Base-by-base conservation (phyloP, 2,329 filamentous ascomycete species). In the Sclerotinia nivalis region DNA sequence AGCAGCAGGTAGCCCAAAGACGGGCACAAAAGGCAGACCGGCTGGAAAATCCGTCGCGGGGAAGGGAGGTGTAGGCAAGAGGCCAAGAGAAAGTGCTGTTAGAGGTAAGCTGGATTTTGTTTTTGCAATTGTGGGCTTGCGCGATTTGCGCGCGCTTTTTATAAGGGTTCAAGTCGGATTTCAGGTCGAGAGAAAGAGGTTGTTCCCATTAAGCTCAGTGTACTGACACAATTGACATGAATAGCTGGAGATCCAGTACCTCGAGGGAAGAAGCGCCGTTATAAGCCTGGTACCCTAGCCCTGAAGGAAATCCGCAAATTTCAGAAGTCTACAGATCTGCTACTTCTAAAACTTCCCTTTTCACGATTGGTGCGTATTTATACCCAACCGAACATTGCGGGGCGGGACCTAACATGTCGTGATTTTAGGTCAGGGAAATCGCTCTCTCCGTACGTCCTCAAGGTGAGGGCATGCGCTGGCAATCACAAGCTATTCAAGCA, bases 401-500 rank as follows among this genome's bases (percentile, higher is more conserved):
- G 15, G 13, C 22, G n/a, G 25, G 4, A 69, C 65, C 40, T 22
- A 34, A 47, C 13, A 25, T 28, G 9, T 2, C 18, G 13, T 9
- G 20, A 43, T 28, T 68, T 65, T 72, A 87, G 85, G 84, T 92
- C 69, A 89, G 91, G 80, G 91, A 93, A 82, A 92, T 93, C 74
- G 91, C 91, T 5, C 78, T 92, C 40, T 82, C 85, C 1, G 84
- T 90, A 71, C 88, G 89, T 25, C 86, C 88, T 6, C 80, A 81
- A 49, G 88, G 87, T 71, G 84, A 88, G 70, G 90, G 92, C 72
- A 88, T 98, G 80, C 89, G 95, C 75, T 99, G 96, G 94, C 96
- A 98, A 83, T 96, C 92, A 68, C 95, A 97, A 77, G 95, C 96
- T 66, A 96, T 98, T 77, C 89, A 92, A 78, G 95, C 95, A 18